Conservation (phyloP, 371 early-diverging fungal species). For the Lichtheimia hyalospora region DNA sequence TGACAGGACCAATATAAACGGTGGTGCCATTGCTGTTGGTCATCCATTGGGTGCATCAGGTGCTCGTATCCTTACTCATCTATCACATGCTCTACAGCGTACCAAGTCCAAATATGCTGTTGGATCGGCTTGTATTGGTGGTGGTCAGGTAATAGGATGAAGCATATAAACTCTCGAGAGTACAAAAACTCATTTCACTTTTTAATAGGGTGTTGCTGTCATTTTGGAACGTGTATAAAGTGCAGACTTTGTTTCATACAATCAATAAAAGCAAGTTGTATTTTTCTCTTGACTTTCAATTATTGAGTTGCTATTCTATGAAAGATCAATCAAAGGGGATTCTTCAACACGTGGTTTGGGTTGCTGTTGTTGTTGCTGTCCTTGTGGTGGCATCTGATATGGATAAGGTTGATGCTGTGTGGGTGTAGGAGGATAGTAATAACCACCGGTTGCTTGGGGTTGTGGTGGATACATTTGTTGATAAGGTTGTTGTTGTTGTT, state of each 20-base stretch:
- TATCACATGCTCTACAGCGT: slow-evolving; percentile 82
- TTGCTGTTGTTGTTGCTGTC: slow-evolving; percentile 8
- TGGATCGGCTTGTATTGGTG: slow-evolving; percentile 93
- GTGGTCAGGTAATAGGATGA: slow-evolving; percentile 79
- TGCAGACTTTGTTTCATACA: not conserved
- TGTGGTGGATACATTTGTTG: slow-evolving; percentile 12
- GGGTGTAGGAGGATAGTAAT: slow-evolving; percentile 13
- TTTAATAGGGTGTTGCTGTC: slow-evolving; percentile 49
- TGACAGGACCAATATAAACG: slow-evolving; percentile 81
- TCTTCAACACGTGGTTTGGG: slow-evolving; percentile 27
- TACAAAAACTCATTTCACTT: slow-evolving; percentile 1
- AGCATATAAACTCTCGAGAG: slow-evolving; percentile 32
- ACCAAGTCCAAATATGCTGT: slow-evolving; percentile 84
- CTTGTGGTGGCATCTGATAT: not conserved
- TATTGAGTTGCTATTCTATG: slow-evolving; percentile 6
- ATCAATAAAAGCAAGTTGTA: not conserved
- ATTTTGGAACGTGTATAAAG: slow-evolving; percentile 51
- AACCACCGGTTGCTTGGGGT: slow-evolving; percentile 12
- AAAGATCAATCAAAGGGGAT: slow-evolving; percentile 54
- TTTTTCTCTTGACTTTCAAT: not conserved
- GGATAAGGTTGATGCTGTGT: slow-evolving; percentile 12
- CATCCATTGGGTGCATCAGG: slow-evolving; percentile 97
- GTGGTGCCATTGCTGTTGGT: slow-evolving; percentile 97
- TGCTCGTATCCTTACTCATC: slow-evolving; percentile 90
- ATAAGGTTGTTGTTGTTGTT: slow-evolving; percentile 3